Evolutionary conservation across 768 basidiomycete species (phyloP).

Genomic region (Lactifluus piperatus): DNA sequence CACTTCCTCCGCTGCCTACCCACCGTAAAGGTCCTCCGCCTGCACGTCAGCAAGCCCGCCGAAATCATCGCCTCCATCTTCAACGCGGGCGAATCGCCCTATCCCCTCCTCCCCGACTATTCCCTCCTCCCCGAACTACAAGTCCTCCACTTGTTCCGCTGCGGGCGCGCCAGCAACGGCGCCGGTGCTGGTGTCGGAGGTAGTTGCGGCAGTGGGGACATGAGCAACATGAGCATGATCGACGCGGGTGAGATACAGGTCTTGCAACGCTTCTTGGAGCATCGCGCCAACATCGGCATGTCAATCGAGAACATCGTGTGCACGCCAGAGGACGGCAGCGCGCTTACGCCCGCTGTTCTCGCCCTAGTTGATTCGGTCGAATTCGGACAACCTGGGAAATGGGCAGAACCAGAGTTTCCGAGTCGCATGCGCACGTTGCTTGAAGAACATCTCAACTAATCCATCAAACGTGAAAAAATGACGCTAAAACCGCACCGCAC

Average conservation of each 20-base stretch:
- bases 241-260: neutral
- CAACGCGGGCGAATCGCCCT: neutral
- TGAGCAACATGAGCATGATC: too few relatives aligned
- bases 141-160: slow-evolving; percentile 1
- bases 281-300: neutral
- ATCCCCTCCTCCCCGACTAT: neutral
- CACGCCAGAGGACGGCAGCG: neutral
- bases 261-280: neutral
- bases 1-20: neutral
- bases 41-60: neutral
- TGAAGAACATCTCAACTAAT: slow-evolving; percentile 11
- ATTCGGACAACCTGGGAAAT: neutral
- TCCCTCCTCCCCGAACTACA: neutral
- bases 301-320: slow-evolving; percentile 8
- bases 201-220: neutral
- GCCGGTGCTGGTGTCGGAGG: too few relatives aligned
- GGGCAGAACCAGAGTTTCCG: slow-evolving; percentile 2
- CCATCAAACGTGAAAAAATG: too few relatives aligned
- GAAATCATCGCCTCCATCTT: neutral
- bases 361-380: slow-evolving; percentile 4
- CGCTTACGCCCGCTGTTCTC: neutral
- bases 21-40: neutral
- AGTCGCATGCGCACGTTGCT: slow-evolving; percentile 5
- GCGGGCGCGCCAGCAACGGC: neutral
- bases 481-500: too few relatives aligned